phyloP scores from a whole-genome alignment of 805 yeast genomes.

The Candida dendrica region DNA sequence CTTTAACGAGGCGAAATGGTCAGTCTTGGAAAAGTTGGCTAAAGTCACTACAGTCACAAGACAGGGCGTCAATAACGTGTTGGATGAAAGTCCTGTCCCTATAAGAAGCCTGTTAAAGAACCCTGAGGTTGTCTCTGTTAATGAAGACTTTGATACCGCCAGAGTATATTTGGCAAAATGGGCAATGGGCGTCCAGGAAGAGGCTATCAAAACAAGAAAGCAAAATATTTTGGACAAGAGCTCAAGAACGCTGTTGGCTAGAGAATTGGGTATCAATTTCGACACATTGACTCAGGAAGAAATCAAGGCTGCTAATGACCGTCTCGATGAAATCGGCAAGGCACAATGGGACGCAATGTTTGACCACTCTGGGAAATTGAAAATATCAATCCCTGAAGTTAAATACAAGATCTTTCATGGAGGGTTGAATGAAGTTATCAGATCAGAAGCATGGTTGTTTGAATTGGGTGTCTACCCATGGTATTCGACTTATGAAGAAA shows the following conservation, averaged over 20 bases:
- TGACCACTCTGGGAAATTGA: conserved; percentile 67
- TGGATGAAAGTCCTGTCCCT: conserved; percentile 49
- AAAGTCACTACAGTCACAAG: conserved; percentile 52
- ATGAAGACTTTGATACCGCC: conserved; percentile 91
- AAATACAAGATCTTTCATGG: conserved; percentile 86
- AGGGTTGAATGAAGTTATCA: conserved; percentile 52
- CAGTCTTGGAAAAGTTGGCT: conserved; percentile 76
- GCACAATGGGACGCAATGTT: conserved; percentile 84
- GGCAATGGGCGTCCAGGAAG: conserved; percentile 92
- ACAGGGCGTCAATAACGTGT: conserved; percentile 54
- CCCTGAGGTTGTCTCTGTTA: conserved; percentile 75
- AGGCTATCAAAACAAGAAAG: conserved; percentile 58
- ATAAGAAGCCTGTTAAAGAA: conserved; percentile 52
- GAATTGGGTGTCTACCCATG: conserved; percentile 80
- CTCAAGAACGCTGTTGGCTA: conserved; percentile 44
- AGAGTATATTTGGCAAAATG: conserved; percentile 89
- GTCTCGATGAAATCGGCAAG: conserved; percentile 58
- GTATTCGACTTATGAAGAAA: conserved; percentile 70
- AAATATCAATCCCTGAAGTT: conserved; percentile 68
- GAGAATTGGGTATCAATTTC: conserved; percentile 55
- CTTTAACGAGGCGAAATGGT: conserved; percentile 75
- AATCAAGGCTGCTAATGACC: conserved; percentile 46
- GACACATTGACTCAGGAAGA: conserved; percentile 51
- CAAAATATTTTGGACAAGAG: conserved; percentile 51
- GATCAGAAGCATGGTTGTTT: conserved; percentile 82